Percentiles rank a stretch among this genome's conserved stretches.
Evolutionary conservation across 176 grass and related monocot species (phyloP).

Genomic region (Aegilops bicornis): DNA sequence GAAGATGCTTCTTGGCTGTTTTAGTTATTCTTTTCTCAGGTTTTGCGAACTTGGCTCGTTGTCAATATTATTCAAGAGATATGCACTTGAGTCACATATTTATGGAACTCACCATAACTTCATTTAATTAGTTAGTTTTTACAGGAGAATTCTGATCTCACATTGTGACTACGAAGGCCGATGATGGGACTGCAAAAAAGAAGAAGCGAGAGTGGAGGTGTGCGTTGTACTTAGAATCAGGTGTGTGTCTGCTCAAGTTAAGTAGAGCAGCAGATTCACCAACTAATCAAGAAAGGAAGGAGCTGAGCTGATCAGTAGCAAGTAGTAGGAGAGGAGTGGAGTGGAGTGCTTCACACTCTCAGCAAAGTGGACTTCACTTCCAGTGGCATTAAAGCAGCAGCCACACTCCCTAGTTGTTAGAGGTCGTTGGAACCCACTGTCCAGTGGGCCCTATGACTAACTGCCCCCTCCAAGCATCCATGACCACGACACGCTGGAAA

Average conservation of each 20-base stretch:
- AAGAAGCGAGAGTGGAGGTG: neutral
- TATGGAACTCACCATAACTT: neutral
- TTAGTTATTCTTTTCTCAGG: neutral
- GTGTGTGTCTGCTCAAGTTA: constrained; percentile 16
- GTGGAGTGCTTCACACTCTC: constrained; percentile 63
- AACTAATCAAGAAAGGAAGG: neutral
- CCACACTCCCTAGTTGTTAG: constrained; percentile 14
- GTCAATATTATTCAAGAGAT: neutral
- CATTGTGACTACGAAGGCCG: neutral
- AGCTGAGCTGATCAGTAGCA: neutral
- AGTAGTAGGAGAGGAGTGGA: neutral
- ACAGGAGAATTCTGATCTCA: neutral
- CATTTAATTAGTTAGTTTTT: neutral
- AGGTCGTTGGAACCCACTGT: constrained; percentile 40
- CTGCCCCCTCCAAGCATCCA: constrained; percentile 16
- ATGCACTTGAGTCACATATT: neutral
- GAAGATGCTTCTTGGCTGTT: no score
- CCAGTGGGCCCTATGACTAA: constrained; percentile 3
- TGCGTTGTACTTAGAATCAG: neutral
- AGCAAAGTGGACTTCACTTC: constrained; percentile 59
- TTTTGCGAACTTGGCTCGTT: neutral
- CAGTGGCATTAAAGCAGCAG: constrained; percentile 40
- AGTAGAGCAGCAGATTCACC: neutral
- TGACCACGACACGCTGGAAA: neutral
- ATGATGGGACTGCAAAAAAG: neutral